Percentiles rank a stretch among this genome's conserved stretches.
phyloP scores from a whole-genome alignment of 352 stramenopile genomes.

The Phytophthora syringae region DNA sequence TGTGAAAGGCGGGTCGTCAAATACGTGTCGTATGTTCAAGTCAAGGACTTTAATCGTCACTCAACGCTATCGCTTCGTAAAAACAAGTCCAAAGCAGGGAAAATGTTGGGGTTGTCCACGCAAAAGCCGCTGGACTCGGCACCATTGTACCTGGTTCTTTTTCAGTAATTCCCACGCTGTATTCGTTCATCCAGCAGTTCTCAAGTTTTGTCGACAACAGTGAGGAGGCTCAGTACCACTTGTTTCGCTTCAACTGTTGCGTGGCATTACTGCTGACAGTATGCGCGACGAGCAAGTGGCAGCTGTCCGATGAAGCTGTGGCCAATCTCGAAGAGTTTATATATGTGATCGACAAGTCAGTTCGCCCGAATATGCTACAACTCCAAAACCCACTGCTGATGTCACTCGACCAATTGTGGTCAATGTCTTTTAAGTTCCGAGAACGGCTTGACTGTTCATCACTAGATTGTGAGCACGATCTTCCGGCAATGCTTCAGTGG shows the following conservation, averaged over 20 bases:
- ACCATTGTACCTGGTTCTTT: conserved; percentile 51
- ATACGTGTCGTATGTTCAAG: conserved; percentile 47
- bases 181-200: conserved; percentile 67
- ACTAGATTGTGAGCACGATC: conserved; percentile 28
- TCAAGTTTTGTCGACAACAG: conserved; percentile 46
- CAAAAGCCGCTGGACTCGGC: conserved; percentile 44
- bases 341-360: conserved; percentile 54
- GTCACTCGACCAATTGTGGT: conserved; percentile 37
- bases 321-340: conserved; percentile 52
- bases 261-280: conserved; percentile 46
- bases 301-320: conserved; percentile 31
- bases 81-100: conserved; percentile 44
- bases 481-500: conserved; percentile 33
- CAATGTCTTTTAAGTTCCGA: conserved; percentile 25
- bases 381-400: conserved; percentile 13
- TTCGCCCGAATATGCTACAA: conserved; percentile 32
- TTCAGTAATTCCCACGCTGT: conserved; percentile 47
- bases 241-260: conserved; percentile 37
- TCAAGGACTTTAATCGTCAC: conserved; percentile 55
- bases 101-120: conserved; percentile 25
- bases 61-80: conserved; percentile 55
- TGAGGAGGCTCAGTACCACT: conserved; percentile 31
- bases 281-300: conserved; percentile 43
- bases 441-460: conserved; percentile 37
- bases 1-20: conserved; percentile 42